Evolutionary conservation across 352 stramenopile species (phyloP).

Genomic region (Phytophthora palmivora): DNA sequence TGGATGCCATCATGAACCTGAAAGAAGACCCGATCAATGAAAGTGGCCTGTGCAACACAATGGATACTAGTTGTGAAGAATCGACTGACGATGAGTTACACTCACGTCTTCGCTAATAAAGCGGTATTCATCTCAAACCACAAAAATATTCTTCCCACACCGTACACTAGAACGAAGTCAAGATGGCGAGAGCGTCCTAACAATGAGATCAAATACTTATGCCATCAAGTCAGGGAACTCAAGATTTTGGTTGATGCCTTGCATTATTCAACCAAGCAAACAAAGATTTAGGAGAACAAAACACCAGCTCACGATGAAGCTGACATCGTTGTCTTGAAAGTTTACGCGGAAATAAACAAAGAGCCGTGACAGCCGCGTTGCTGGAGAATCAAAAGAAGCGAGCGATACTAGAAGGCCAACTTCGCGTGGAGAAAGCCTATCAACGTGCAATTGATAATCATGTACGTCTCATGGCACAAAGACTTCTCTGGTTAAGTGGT

Average conservation of each 20-base stretch:
- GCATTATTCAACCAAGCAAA: not conserved
- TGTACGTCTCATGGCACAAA: constrained; percentile 27
- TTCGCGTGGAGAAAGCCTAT: constrained; percentile 26
- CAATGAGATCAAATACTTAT: constrained; percentile 45
- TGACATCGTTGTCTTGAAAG: constrained; percentile 1
- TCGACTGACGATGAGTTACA: no score
- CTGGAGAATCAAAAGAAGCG: constrained; percentile 33
- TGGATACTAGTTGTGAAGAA: no score
- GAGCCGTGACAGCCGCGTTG: constrained; percentile 15
- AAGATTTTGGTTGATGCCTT: constrained; percentile 22
- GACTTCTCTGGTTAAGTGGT: constrained; percentile 30
- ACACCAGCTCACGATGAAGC: no score
- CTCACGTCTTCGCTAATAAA: no score
- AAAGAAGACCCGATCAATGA: no score
- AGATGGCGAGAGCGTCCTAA: constrained; percentile 40
- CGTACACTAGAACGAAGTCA: constrained; percentile 31
- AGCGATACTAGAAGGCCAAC: constrained; percentile 17
- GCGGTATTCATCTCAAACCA: no score
- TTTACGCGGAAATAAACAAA: constrained; percentile 13
- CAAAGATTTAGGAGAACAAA: not conserved
- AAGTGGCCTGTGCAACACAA: no score
- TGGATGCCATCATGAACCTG: no score
- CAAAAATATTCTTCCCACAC: no score
- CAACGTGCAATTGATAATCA: constrained; percentile 29
- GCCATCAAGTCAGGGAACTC: constrained; percentile 23